phyloP scores from a whole-genome alignment of 164 flowering plant species.

The Platanus orientalis region DNA sequence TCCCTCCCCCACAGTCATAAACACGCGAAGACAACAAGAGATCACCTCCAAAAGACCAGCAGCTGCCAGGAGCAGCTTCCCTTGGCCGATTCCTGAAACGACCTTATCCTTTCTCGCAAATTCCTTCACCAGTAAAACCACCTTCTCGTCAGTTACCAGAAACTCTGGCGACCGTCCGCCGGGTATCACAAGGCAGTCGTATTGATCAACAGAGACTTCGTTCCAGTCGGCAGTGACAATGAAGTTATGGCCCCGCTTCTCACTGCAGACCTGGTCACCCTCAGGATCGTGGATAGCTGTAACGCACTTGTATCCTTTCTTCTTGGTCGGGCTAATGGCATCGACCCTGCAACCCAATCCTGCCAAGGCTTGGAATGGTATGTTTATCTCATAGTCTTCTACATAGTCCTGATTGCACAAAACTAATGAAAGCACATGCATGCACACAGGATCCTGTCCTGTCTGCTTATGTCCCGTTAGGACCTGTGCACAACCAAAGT shows the following conservation, averaged over 20 bases:
- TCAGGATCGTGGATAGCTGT: constrained; percentile 24
- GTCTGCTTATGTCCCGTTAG: no score
- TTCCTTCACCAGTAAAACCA: constrained; percentile 23
- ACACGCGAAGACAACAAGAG: no score
- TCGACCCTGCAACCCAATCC: constrained; percentile 28
- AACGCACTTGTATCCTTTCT: constrained; percentile 26
- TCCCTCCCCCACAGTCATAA: neutral
- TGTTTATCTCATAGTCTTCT: constrained; percentile 30
- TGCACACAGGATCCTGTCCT: neutral
- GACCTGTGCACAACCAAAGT: no score
- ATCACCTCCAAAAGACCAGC: constrained; percentile 14
- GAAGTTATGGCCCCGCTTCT: constrained; percentile 27
- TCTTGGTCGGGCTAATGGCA: constrained; percentile 21
- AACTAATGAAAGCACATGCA: neutral
- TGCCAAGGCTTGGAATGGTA: constrained; percentile 26
- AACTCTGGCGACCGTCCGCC: constrained; percentile 33
- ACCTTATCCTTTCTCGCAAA: constrained; percentile 24
- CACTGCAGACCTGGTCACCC: constrained; percentile 25
- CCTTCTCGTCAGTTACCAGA: constrained; percentile 31
- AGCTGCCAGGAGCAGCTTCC: constrained; percentile 27
- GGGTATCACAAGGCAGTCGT: constrained; percentile 32
- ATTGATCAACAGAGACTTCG: constrained; percentile 20
- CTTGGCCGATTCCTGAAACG: constrained; percentile 25
- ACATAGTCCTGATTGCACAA: constrained; percentile 23
- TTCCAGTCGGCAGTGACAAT: constrained; percentile 16